A percentile compares a stretch with the other conserved stretches of the same genome.
Conservation (phyloP, 2,329 filamentous ascomycete species). For the Ophiocordyceps camponoti-rufipedis region DNA sequence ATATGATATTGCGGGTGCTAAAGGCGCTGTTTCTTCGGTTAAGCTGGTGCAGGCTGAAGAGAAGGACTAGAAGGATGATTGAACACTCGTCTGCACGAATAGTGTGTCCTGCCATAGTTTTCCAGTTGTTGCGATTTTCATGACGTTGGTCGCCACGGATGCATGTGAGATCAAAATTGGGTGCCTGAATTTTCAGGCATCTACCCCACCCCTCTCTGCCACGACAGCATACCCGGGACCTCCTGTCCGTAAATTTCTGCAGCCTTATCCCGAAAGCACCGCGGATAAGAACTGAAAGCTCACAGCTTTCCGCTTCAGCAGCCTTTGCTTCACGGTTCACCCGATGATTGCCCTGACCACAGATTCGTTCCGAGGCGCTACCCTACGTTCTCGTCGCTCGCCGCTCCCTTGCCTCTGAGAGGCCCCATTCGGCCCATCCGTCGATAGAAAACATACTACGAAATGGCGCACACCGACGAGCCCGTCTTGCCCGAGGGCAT, state of each 20-base stretch:
- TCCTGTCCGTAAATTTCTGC: slow-evolving; percentile 4
- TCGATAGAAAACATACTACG: background rate
- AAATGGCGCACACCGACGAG: background rate
- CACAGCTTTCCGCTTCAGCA: background rate
- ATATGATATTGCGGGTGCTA: slow-evolving; percentile 47
- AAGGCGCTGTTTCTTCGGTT: slow-evolving; percentile 20
- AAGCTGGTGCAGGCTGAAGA: slow-evolving; percentile 24
- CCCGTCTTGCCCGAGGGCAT: slow-evolving; percentile 6
- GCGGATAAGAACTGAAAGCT: no score
- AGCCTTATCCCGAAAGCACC: background rate
- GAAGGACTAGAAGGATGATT: slow-evolving; percentile 2
- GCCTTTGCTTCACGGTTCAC: background rate
- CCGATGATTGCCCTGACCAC: background rate
- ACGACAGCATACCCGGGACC: background rate
- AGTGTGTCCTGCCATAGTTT: no score
- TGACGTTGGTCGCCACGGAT: background rate
- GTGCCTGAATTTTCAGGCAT: slow-evolving; percentile 8
- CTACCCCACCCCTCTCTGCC: background rate
- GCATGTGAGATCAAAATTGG: background rate
- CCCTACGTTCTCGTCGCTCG: background rate
- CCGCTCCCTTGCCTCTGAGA: background rate
- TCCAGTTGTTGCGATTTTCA: no score
- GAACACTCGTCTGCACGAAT: background rate
- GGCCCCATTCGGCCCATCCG: background rate
- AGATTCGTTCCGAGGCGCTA: background rate